Evolutionary conservation across 805 yeast genomes (phyloP).

Genomic region (Ogataea minuta): DNA sequence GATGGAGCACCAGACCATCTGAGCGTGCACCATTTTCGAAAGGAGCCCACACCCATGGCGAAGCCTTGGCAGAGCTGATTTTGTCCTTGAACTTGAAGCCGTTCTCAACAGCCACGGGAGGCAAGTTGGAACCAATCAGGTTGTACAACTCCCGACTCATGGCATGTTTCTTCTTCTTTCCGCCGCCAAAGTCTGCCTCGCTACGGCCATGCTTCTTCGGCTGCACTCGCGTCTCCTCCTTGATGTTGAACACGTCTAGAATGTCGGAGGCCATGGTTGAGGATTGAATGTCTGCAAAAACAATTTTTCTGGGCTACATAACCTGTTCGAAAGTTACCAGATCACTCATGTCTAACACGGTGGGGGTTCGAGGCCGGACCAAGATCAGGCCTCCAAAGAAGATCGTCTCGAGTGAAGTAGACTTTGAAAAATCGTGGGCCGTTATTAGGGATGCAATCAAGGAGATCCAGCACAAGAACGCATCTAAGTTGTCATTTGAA

Average conservation of each 20-base stretch:
- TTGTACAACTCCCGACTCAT: constrained; percentile 89
- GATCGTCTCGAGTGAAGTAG: constrained; percentile 40
- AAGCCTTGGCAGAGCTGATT: constrained; percentile 58
- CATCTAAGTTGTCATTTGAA: constrained; percentile 75
- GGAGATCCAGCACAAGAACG: constrained; percentile 70
- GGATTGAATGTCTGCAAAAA: constrained; percentile 6
- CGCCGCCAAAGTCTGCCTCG: constrained; percentile 23
- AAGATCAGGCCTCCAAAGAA: constrained; percentile 68
- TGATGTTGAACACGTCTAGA: constrained; percentile 73
- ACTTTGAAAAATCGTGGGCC: constrained; percentile 67
- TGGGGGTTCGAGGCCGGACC: constrained; percentile 33
- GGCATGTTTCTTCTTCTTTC: constrained; percentile 47
- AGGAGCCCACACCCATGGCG: constrained; percentile 76
- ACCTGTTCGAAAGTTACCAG: constrained; percentile 6
- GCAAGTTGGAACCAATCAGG: constrained; percentile 87
- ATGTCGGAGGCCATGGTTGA: constrained; percentile 51
- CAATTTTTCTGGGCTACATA: constrained; percentile 15
- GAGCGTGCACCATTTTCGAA: constrained; percentile 56
- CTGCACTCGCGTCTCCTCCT: constrained; percentile 39
- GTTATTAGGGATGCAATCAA: constrained; percentile 62
- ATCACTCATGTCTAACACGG: constrained; percentile 8
- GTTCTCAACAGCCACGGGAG: constrained; percentile 66
- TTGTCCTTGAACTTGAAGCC: constrained; percentile 59
- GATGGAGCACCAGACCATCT: constrained; percentile 56
- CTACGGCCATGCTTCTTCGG: constrained; percentile 26